Base-by-base conservation (phyloP, 768 basidiomycete genomes). In the Asterophora parasitica region DNA sequence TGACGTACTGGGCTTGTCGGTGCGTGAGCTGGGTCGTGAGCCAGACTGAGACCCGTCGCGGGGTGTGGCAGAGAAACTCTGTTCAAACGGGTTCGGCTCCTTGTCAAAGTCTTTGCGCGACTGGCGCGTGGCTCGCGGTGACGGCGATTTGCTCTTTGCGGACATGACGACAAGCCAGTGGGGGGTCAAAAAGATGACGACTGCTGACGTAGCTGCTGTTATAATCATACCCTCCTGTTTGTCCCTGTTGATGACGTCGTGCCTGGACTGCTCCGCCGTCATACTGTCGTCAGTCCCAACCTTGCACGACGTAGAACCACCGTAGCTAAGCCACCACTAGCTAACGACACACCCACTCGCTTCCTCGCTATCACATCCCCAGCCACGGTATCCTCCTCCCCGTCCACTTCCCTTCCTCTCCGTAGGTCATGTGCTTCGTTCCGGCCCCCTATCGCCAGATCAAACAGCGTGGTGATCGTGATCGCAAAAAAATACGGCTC, bases 1-100 rank as follows among this genome's bases (percentile, higher is more conserved):
- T 48, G 76, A 74, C 7, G 71, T 54, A 33, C 61, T 64, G 45
- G 71, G 70, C 31, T 66, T 66, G 15, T 72, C 64, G 34, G 46
- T 27, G 54, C 60, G 61, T 27, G 65, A 62, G 39, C 58, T 51
- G 40, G 63, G 53, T 33, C 61, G 60, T 37, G 63, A 40, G 59
- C 59, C 1, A 65, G 39, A n/a, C 11, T 40, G 39, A 27, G 39
- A 60, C 31, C 68, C 66, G 4, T 65, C 32, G 68, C 61, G 56
- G 71, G 62, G 23, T 20, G 68, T 65, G 20, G 67, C 69, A 30
- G 85, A 83, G 64, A 98, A 98, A 45, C 90, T 93, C 67, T 92
- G 89, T 62, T 99, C 95, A 61, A 96, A 96, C 0, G 93, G 92
- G 62, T 95, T 95, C 0, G 86, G 88, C 60, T 95, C 92, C 30